Evolutionary conservation across 2,329 filamentous ascomycete genomes (phyloP).

Genomic region (Penicillium freii): DNA sequence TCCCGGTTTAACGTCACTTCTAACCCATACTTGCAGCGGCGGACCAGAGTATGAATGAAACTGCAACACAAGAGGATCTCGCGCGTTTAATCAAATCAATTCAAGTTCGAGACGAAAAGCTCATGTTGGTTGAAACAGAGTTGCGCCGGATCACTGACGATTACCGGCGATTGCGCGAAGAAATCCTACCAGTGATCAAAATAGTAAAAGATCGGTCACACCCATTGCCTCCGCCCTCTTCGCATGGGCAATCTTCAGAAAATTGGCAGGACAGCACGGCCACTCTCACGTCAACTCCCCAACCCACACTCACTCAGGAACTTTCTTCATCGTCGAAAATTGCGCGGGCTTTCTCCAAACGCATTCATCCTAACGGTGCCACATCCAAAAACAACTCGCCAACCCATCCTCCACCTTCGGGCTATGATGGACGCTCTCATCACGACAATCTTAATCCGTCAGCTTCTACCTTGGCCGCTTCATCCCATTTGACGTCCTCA

Average conservation of each 20-base stretch:
- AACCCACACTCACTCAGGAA: conserved; percentile 32
- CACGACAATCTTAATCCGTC: conserved; percentile 63
- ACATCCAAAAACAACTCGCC: conserved; percentile 75
- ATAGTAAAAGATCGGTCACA: conserved; percentile 90
- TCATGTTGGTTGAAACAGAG: conserved; percentile 78
- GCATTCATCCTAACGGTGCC: conserved; percentile 64
- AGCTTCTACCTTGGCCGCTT: conserved; percentile 66
- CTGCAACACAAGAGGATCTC: conserved; percentile 89
- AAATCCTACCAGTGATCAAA: conserved; percentile 84
- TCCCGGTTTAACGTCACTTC: conserved; percentile 11
- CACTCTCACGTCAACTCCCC: conserved; percentile 39
- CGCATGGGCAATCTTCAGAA: conserved; percentile 21
- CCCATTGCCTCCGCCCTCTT: conserved; percentile 66
- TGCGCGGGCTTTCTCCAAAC: conserved; percentile 73
- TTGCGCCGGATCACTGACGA: conserved; percentile 81
- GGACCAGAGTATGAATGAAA: conserved; percentile 82
- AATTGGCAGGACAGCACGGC: conserved; percentile 34
- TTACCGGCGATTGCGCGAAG: conserved; percentile 82
- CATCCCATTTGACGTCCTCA: conserved; percentile 64
- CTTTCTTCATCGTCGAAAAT: conserved; percentile 53
- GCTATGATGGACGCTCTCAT: conserved; percentile 64
- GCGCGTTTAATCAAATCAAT: conserved; percentile 87
- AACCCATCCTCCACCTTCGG: conserved; percentile 64
- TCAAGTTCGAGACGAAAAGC: conserved; percentile 83
- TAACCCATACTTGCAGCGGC: conserved; percentile 60